Evolutionary conservation across 2,329 filamentous ascomycete genomes (phyloP).

Genomic region (Talaromyces sp.): DNA sequence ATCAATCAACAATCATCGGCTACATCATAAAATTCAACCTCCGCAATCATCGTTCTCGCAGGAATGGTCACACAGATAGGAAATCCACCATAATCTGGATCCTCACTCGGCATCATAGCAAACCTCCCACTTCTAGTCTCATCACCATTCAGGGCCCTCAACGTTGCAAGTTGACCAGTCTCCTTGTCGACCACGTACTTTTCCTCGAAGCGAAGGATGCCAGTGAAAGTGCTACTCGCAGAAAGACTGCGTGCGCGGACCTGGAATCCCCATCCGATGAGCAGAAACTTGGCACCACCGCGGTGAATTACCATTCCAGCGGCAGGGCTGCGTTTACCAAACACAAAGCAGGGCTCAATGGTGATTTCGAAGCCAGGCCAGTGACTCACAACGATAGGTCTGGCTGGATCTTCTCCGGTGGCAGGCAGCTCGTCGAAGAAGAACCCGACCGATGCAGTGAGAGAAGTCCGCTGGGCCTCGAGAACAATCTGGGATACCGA

Average conservation of each 20-base stretch:
- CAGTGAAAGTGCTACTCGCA: background rate
- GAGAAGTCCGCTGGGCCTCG: conserved; percentile 36
- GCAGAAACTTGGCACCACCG: conserved; percentile 30
- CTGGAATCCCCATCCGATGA: background rate
- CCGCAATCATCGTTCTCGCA: conserved; percentile 47
- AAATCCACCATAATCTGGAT: conserved; percentile 56
- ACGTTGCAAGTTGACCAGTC: background rate
- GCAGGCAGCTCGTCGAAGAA: conserved; percentile 29
- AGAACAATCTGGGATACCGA: conserved; percentile 37
- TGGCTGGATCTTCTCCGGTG: conserved; percentile 23
- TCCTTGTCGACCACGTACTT: background rate
- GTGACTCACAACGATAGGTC: conserved; percentile 30
- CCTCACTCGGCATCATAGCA: conserved; percentile 55
- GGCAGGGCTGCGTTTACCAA: conserved; percentile 43
- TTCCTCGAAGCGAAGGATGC: background rate
- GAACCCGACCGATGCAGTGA: conserved; percentile 39
- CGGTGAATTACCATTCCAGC: conserved; percentile 45
- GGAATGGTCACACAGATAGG: conserved; percentile 56
- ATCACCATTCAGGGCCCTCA: background rate
- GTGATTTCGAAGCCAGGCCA: conserved; percentile 32
- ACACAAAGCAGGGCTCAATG: conserved; percentile 46
- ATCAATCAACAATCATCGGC: conserved; percentile 2
- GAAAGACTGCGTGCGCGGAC: background rate
- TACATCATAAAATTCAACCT: conserved; percentile 16
- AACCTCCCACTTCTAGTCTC: conserved; percentile 17